These are phyloP conservation scores for Teratosphaeria destructans DNA, from an alignment of 2,329 filamentous ascomycete species.

Conservation along the genomic window DNA sequence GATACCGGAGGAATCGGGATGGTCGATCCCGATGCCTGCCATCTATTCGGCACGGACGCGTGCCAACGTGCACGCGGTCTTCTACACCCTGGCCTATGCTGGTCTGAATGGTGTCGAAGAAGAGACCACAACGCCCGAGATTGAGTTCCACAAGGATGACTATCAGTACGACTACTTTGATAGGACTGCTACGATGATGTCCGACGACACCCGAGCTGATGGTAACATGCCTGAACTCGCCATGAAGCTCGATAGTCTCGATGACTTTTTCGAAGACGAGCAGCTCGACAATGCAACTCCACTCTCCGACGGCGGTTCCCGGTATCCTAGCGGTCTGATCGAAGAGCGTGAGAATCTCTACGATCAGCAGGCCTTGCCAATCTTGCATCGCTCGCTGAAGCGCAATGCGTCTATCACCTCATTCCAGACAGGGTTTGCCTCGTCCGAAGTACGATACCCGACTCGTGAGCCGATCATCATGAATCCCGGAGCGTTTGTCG, in stretches of 20 bases:
- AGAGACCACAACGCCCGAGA: constrained; percentile 61
- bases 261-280: constrained; percentile 46
- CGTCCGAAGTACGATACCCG: constrained; percentile 50
- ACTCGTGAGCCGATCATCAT: constrained; percentile 43
- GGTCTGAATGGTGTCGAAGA: constrained; percentile 38
- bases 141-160: constrained; percentile 88
- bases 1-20: constrained; percentile 89
- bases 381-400: constrained; percentile 69
- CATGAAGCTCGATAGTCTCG: constrained; percentile 44
- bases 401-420: constrained; percentile 61
- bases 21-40: constrained; percentile 89
- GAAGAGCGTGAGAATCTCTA: constrained; percentile 73
- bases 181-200: constrained; percentile 84
- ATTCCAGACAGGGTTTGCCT: constrained; percentile 77
- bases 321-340: constrained; percentile 15
- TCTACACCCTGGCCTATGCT: constrained; percentile 55
- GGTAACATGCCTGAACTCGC: constrained; percentile 74
- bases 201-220: constrained; percentile 65
- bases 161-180: constrained; percentile 71
- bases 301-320: constrained; percentile 7
- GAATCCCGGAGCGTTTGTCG: constrained; percentile 46
- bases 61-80: constrained; percentile 88
- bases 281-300: constrained; percentile 23
- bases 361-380: constrained; percentile 84
- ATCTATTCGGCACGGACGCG: constrained; percentile 79